Conservation (phyloP, 148 eudicot species). For the Drosera capensis region DNA sequence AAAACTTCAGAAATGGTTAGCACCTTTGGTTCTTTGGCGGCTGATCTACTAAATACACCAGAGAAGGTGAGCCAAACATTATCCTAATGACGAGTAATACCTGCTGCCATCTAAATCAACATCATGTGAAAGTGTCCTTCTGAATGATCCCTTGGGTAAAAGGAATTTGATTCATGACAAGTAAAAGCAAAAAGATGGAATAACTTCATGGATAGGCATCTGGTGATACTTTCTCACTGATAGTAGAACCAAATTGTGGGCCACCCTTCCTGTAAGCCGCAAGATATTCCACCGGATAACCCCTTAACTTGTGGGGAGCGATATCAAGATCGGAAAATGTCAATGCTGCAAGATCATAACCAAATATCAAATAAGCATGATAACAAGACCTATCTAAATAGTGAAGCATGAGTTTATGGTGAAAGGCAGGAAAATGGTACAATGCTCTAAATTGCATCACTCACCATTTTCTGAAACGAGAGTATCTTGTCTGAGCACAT, state of each 20-base stretch:
- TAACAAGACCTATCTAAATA: not conserved
- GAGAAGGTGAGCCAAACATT: too few species aligned
- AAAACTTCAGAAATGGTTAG: too few species aligned
- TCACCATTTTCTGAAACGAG: constrained; percentile 71
- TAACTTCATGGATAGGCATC: too few species aligned
- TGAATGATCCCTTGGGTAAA: too few species aligned
- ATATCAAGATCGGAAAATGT: constrained; percentile 68
- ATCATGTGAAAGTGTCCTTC: too few species aligned
- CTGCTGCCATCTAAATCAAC: too few species aligned
- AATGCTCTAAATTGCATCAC: constrained; percentile 6
- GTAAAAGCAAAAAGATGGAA: too few species aligned
- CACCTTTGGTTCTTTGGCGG: too few species aligned
- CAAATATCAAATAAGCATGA: constrained; percentile 1
- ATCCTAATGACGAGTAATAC: too few species aligned
- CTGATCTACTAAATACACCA: too few species aligned
- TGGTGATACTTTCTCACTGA: constrained; percentile 57
- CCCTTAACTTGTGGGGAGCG: constrained; percentile 74
- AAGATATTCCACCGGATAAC: constrained; percentile 82
- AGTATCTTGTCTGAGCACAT: constrained; percentile 49
- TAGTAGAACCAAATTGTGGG: constrained; percentile 77
- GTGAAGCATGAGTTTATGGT: not conserved
- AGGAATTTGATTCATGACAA: too few species aligned
- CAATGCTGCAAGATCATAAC: constrained; percentile 50
- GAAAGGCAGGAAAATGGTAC: not conserved
- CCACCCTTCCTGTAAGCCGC: constrained; percentile 84